phyloP scores from a whole-genome alignment of 768 basidiomycete genomes.

The Suillus subalutaceus region DNA sequence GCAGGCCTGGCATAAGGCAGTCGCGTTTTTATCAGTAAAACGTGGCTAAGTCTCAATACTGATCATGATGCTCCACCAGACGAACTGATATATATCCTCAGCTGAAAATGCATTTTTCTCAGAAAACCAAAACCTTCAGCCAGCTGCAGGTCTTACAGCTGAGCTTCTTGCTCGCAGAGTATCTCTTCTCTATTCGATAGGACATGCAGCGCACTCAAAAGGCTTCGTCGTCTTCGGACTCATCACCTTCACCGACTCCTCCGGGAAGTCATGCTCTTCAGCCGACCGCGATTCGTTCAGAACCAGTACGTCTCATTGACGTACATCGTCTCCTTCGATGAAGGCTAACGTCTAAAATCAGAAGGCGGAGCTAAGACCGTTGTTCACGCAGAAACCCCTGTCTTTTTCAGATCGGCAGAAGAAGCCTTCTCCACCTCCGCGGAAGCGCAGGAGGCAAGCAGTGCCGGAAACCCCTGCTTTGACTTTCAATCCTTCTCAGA shows the following conservation, averaged over 20 bases:
- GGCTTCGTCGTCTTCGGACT: conserved; percentile 3
- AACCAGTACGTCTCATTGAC: background rate
- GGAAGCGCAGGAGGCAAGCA: conserved; percentile 28
- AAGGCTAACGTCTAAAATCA: conserved; percentile 18
- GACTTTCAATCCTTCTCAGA: conserved; percentile 22
- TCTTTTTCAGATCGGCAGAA: conserved; percentile 26
- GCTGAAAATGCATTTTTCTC: conserved; percentile 1
- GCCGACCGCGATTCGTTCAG: background rate
- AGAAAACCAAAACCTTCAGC: conserved; percentile 2
- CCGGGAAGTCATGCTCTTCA: conserved; percentile 1
- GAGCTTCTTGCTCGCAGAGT: background rate
- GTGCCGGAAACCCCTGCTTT: conserved; percentile 23
- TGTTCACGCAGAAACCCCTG: conserved; percentile 27
- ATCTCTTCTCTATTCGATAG: background rate
- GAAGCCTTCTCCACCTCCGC: conserved; percentile 16
- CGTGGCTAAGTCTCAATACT: conserved; percentile 20
- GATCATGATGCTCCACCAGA: conserved; percentile 7
- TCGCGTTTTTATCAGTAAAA: conserved; percentile 32
- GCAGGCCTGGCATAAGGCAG: conserved; percentile 30
- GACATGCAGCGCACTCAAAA: conserved; percentile 8
- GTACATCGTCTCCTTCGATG: background rate
- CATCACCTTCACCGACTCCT: conserved; percentile 3
- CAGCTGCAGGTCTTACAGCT: background rate
- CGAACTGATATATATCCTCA: conserved; percentile 8
- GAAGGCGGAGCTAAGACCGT: conserved; percentile 24